Evolutionary conservation across 306 rosid species (phyloP).

Genomic region (Rosa multiflora): DNA sequence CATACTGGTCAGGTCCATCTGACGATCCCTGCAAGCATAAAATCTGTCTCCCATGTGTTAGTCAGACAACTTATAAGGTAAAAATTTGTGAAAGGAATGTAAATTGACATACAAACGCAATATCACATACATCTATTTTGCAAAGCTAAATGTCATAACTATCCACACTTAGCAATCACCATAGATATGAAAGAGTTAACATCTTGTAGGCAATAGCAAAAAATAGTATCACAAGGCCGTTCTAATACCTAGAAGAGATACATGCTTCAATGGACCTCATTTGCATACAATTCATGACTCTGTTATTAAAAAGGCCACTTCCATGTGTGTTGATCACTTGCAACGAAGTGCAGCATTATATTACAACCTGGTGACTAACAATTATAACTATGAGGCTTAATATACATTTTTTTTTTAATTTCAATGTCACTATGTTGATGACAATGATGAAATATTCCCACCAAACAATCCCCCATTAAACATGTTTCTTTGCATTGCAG

Average conservation of each 20-base stretch:
- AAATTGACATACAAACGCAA: not conserved
- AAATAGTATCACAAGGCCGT: not conserved
- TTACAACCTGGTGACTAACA: not conserved
- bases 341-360: not conserved
- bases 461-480: not conserved
- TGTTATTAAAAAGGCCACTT: not conserved
- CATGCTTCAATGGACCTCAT: not conserved
- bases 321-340: not conserved
- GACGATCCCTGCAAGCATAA: constrained; percentile 87
- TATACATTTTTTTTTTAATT: not conserved
- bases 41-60: constrained; percentile 58
- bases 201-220: not conserved
- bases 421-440: not conserved
- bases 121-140: not conserved
- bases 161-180: not conserved
- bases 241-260: not conserved
- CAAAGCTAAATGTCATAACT: not conserved
- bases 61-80: constrained; percentile 18
- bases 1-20: constrained; percentile 97
- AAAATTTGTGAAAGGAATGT: not conserved
- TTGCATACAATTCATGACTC: not conserved
- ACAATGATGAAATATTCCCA: not conserved
- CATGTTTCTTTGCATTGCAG: not conserved
- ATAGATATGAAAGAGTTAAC: not conserved
- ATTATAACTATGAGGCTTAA: not conserved